Evolutionary conservation across 2,329 filamentous ascomycete genomes (phyloP), one percentile per base, ranked within the genome.

Genomic region (Penicillium oxalicum): DNA sequence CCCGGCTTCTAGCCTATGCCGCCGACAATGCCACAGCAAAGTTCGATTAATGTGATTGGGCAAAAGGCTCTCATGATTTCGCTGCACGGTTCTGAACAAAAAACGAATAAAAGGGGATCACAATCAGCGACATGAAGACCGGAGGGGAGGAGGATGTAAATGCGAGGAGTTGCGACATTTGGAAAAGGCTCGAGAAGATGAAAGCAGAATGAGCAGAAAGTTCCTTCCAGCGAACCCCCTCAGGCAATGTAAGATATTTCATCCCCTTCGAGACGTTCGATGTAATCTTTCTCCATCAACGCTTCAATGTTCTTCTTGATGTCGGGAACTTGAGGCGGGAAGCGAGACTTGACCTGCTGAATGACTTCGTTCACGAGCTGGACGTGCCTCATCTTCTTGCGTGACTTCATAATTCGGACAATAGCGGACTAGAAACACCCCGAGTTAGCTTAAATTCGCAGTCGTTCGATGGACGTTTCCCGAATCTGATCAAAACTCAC

Each of bases 241-340:
- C 81, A 96, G 61, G 91, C 91, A 57, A 97, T 83, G 70, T 97
- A 97, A 49, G 91, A 89, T 52, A 98, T 80, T 66, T 96, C 90
- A 64, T 97, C 93, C 47, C 88, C 90, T 41, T 97, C 93, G 50
- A 97, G 75, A 49, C 93, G 88, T 77, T 98, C 93, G 42, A 98
- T 81, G 64, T 98, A 98, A 70, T 98, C 93, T 77, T 98, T 98
- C 77, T 98, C 93, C 56, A 98, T 84, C 36, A 98, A 79, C 56
- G 95, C 95, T 72, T 98, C 93, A 68, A 98, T 97, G 71, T 93
- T 96, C 76, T 97, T 98, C 78, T 98, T 98, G 80, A 98, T 98
- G 61, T 98, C 93, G 12, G 82, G 78, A 28, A 98, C 81, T 74
- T 95, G 95, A 36, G 93, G 93, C 49, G 90, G 84, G 71, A 98